Conservation (phyloP, 164 flowering plant species). For the Amborella trichopoda region DNA sequence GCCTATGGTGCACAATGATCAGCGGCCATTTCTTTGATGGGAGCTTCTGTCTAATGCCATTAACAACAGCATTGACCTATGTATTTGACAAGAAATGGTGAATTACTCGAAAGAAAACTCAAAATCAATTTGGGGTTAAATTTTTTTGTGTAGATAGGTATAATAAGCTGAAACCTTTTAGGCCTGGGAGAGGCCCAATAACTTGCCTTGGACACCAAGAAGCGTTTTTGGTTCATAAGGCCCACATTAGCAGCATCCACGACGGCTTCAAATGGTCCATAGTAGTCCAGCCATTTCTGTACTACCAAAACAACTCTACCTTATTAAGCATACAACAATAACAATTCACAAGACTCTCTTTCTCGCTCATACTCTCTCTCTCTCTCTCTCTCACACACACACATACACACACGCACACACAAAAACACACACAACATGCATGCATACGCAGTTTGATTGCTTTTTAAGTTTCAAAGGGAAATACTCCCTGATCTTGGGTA, state of each 20-base stretch:
- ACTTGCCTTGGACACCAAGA: constrained; percentile 50
- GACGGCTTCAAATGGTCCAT: constrained; percentile 90
- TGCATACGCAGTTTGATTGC: too few species aligned
- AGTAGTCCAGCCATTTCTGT: constrained; percentile 86
- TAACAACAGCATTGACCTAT: constrained; percentile 66
- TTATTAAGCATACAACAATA: too few species aligned
- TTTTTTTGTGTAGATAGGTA: neutral
- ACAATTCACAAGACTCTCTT: too few species aligned
- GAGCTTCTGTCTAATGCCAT: constrained; percentile 69
- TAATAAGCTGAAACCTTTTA: neutral
- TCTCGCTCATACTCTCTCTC: too few species aligned
- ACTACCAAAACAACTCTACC: constrained; percentile 4
- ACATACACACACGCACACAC: too few species aligned
- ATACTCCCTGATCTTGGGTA: too few species aligned
- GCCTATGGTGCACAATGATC: constrained; percentile 65
- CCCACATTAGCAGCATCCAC: constrained; percentile 91
- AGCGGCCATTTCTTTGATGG: constrained; percentile 87
- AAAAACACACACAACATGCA: too few species aligned
- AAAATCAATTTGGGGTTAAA: too few species aligned
- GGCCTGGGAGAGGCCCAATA: neutral
- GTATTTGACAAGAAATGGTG: constrained; percentile 1
- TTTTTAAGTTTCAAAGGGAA: too few species aligned
- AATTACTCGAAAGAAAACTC: neutral
- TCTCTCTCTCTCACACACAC: too few species aligned
- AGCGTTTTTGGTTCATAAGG: constrained; percentile 44